phyloP scores from a whole-genome alignment of 2,329 filamentous ascomycete genomes.

The Ceratocystis colombiana region DNA sequence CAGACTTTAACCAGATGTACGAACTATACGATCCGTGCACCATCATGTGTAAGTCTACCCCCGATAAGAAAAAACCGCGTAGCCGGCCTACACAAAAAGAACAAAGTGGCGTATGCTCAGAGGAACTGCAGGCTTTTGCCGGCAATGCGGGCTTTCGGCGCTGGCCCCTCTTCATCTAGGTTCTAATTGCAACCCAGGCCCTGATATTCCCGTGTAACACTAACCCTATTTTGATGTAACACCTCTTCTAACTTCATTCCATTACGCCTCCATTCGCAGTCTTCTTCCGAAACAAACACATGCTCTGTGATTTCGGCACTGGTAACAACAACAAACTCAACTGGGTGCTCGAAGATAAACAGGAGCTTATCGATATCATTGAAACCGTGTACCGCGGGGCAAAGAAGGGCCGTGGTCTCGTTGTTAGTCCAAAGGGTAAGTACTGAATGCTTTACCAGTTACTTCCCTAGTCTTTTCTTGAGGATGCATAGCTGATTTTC shows the following conservation, averaged over 20 bases:
- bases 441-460: slow-evolving; percentile 5
- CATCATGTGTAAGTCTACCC: slow-evolving; percentile 59
- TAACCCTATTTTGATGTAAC: neutral
- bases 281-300: slow-evolving; percentile 97
- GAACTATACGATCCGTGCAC: slow-evolving; percentile 83
- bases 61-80: neutral
- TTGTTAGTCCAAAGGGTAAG: slow-evolving; percentile 78
- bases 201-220: neutral
- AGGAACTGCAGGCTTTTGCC: too few relatives aligned
- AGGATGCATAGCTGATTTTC: neutral
- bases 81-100: neutral
- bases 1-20: slow-evolving; percentile 96
- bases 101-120: too few relatives aligned
- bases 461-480: neutral
- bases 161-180: too few relatives aligned
- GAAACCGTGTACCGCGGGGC: slow-evolving; percentile 98
- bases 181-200: too few relatives aligned
- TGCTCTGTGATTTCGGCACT: slow-evolving; percentile 96
- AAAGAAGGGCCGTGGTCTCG: slow-evolving; percentile 92
- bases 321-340: slow-evolving; percentile 99
- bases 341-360: slow-evolving; percentile 89
- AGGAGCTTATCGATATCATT: slow-evolving; percentile 96
- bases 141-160: too few relatives aligned
- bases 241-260: neutral
- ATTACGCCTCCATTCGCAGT: slow-evolving; percentile 27